Conservation (phyloP, 2,329 filamentous ascomycete species). For the Arthrobotrys musiformis region DNA sequence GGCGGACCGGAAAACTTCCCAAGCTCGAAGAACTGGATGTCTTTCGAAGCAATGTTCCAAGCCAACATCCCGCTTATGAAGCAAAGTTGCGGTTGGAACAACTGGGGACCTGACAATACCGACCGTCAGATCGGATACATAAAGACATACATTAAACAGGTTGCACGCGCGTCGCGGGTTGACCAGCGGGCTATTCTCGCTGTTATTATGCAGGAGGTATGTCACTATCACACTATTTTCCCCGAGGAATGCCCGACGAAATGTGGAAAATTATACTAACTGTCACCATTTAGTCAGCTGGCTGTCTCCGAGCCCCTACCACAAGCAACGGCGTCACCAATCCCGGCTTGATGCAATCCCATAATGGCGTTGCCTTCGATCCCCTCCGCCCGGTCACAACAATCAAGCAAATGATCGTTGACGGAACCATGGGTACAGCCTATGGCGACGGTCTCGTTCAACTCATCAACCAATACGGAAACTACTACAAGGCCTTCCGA, state of each 20-base stretch:
- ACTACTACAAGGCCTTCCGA: conserved; percentile 63
- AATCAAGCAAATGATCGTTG: conserved; percentile 60
- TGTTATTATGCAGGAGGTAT: conserved; percentile 64
- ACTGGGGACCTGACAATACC: conserved; percentile 50
- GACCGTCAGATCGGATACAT: conserved; percentile 41
- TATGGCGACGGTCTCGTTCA: conserved; percentile 59
- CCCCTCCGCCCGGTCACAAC: conserved; percentile 48
- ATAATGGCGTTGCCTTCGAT: conserved; percentile 61
- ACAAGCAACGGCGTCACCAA: conserved; percentile 62
- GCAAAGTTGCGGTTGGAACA: conserved; percentile 51
- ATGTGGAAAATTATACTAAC: conserved; percentile 37
- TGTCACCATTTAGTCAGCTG: conserved; percentile 59
- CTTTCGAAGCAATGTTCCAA: conserved; percentile 49
- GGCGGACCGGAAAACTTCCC: conserved; percentile 42
- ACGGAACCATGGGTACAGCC: conserved; percentile 60
- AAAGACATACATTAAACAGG: conserved; percentile 44
- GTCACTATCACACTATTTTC: conserved; percentile 4
- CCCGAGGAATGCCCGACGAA: neutral
- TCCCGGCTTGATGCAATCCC: conserved; percentile 64
- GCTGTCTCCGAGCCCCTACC: conserved; percentile 62
- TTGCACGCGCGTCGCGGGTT: conserved; percentile 58
- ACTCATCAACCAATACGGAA: conserved; percentile 57
- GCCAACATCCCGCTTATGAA: conserved; percentile 50
- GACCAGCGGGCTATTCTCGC: conserved; percentile 63
- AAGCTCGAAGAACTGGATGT: conserved; percentile 30